These are phyloP conservation scores for Silene coronaria DNA, from an alignment of 179 eudicot species.

Conservation along the genomic window DNA sequence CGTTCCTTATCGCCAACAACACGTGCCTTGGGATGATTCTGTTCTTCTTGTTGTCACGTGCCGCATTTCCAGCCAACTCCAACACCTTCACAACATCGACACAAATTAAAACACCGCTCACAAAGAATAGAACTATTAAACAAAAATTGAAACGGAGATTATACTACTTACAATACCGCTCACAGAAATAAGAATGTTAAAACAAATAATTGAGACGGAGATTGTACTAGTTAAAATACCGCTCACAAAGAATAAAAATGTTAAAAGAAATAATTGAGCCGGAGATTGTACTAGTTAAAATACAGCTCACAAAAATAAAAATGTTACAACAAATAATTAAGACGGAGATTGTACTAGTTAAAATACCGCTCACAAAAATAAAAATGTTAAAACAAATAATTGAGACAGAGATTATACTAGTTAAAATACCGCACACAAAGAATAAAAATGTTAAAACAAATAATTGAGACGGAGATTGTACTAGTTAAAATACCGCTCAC, in stretches of 20 bases:
- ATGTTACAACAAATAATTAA: background rate
- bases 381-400: background rate
- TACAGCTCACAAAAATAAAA: too few relatives aligned
- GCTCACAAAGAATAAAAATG: too few relatives aligned
- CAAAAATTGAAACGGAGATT: background rate
- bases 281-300: background rate
- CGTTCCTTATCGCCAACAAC: slow-evolving; percentile 23
- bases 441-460: background rate
- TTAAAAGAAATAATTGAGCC: background rate
- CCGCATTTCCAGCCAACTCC: slow-evolving; percentile 30
- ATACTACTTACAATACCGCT: background rate
- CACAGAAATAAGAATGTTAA: too few relatives aligned
- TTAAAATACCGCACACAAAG: background rate
- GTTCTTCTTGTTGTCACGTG: slow-evolving; percentile 31
- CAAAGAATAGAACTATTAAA: background rate
- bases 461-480: background rate
- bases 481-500: background rate
- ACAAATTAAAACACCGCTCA: background rate
- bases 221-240: background rate
- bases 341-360: background rate
- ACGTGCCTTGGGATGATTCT: slow-evolving; percentile 29
- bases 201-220: background rate
- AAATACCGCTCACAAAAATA: background rate
- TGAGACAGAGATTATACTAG: background rate
- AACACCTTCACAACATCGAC: slow-evolving; percentile 11